Percentiles rank a stretch among this genome's conserved stretches.
Conservation (phyloP, 441 rosid species). For the Pelargonium myrrhifolium region DNA sequence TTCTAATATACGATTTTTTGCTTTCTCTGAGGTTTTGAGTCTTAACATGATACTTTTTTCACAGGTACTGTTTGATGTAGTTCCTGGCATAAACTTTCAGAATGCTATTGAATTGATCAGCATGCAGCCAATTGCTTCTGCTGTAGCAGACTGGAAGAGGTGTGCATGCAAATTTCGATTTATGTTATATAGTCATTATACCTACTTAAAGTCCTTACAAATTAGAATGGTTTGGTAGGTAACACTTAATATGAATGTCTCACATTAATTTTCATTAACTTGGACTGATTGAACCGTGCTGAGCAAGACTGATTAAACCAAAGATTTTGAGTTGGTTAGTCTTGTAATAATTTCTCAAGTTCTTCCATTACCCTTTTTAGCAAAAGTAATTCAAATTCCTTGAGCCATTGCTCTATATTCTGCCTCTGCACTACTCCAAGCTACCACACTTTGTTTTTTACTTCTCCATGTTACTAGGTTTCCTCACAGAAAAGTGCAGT, state of each 20-base stretch:
- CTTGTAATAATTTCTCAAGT: neutral
- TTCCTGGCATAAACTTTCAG: conserved; percentile 75
- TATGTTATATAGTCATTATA: neutral
- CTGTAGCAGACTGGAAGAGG: conserved; percentile 80
- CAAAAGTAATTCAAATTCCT: too few relatives aligned
- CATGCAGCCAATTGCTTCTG: conserved; percentile 90
- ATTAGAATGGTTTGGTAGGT: neutral
- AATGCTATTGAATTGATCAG: conserved; percentile 89
- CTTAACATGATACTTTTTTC: conserved; percentile 21
- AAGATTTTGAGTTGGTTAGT: neutral
- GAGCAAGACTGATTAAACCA: neutral
- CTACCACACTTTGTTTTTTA: neutral
- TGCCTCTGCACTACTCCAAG: too few relatives aligned
- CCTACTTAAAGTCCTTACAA: neutral
- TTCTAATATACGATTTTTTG: conserved; percentile 4
- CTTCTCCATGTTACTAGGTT: conserved; percentile 1
- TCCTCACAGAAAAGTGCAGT: neutral
- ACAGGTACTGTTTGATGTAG: conserved; percentile 93
- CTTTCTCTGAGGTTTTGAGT: conserved; percentile 14
- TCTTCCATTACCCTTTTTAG: too few relatives aligned
- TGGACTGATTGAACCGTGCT: neutral
- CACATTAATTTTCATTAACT: neutral
- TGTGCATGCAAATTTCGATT: conserved; percentile 20
- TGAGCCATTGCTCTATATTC: neutral
- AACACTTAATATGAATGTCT: neutral